These are phyloP conservation scores for Piromyces sp. DNA, from an alignment of 192 early-diverging fungal species.

Conservation along the genomic window DNA sequence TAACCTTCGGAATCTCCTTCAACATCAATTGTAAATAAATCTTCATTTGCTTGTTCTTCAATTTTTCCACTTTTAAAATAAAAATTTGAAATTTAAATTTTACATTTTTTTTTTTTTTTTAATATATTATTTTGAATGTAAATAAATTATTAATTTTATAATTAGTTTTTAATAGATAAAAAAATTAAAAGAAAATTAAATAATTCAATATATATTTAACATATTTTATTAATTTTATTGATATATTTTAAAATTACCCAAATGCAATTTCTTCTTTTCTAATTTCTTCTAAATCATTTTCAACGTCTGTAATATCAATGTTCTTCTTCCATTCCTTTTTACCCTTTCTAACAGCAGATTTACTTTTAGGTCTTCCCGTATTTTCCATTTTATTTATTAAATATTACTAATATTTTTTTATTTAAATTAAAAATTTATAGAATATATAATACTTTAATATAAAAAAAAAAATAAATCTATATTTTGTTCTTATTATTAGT, in stretches of 20 bases:
- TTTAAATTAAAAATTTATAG: too few species aligned
- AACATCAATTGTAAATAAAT: constrained; percentile 56
- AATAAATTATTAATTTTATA: too few species aligned
- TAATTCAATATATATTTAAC: too few species aligned
- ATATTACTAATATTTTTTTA: too few species aligned
- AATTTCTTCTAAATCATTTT: constrained; percentile 47
- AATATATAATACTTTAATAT: too few species aligned
- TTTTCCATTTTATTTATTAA: neutral
- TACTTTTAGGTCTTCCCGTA: neutral
- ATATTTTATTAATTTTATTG: too few species aligned
- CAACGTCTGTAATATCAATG: constrained; percentile 63
- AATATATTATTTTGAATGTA: neutral
- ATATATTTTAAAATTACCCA: constrained; percentile 29
- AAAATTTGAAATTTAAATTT: neutral
- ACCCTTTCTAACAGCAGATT: constrained; percentile 42
- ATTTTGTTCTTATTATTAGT: too few species aligned
- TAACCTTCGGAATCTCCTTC: constrained; percentile 36
- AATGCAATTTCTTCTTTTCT: constrained; percentile 56
- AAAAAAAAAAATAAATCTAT: too few species aligned
- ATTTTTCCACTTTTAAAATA: constrained; percentile 23
- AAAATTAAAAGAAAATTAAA: too few species aligned
- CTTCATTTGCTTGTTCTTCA: constrained; percentile 20
- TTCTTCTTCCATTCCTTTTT: constrained; percentile 89
- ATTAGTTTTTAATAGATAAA: too few species aligned
- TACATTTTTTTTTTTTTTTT: neutral